Base-by-base conservation (phyloP, 495 filamentous ascomycete species). In the Darksidea phi region DNA sequence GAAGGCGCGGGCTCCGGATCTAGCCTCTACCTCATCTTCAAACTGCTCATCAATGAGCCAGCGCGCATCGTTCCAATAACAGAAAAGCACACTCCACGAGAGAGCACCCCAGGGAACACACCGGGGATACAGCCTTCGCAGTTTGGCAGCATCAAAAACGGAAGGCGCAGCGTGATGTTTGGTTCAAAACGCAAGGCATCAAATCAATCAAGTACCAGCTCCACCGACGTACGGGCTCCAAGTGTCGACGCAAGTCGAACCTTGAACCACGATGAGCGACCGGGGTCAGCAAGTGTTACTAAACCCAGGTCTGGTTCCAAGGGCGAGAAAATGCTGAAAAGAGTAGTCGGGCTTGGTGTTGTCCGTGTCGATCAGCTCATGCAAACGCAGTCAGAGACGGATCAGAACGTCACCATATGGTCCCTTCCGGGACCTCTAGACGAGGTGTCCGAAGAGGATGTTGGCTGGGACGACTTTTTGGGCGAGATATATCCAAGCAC, bases 121-220 rank as follows among this genome's bases (percentile, higher is more conserved):
- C 63, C 70, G 0, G 62, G 57, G 0, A 48, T 70, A 46, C 72
- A 72, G 64, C 59, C 66, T 34, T 74, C 74, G 1, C 72, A 63
- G 21, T 77, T 75, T 54, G 77, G 76, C 25, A 78, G 76, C 58
- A 47, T 77, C 20, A 81, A 77, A 62, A 75, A 76, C 59, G 87
- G 89, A 64, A 84, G 91, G 64, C 83, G 85, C 71, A 95, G 91
- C 72, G 75, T 93, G 69, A 91, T 95, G 86, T 95, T 90, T 86
- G 84, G 85, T 0, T 74, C 77, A 41, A 75, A 71, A 74, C 67
- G 57, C 64, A 67, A 81, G 75, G 53, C 63, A 12, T 71, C 73
- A 53, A 69, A 49, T 37, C 47, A 38, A 25, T 62, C 70, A 78
- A 59, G 73, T 75, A 25, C 42, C 23, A 73, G 76, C 37, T 80